Conservation (phyloP, 306 rosid species). For the Cucumis melo region DNA sequence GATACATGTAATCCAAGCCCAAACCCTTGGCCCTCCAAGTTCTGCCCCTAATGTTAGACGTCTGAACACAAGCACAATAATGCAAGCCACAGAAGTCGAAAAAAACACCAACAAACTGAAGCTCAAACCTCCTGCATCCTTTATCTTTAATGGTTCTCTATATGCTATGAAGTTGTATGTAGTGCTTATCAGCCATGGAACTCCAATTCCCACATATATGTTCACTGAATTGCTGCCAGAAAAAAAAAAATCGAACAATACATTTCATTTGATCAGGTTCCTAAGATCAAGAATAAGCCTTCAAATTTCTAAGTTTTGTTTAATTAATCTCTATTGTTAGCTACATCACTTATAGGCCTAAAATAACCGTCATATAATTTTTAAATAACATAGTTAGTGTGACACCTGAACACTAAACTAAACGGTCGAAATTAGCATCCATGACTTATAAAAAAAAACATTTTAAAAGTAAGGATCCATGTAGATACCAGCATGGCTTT, state of each 20-base stretch:
- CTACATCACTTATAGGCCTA: not conserved
- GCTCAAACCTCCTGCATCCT: conserved; percentile 76
- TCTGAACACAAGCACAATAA: conserved; percentile 57
- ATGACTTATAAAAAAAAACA: not conserved
- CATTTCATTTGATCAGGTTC: not conserved
- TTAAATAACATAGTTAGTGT: not conserved
- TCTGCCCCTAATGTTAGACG: conserved; percentile 77
- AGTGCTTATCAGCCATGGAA: conserved; percentile 87
- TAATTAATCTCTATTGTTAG: not conserved
- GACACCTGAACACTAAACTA: not conserved
- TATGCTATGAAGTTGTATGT: conserved; percentile 61
- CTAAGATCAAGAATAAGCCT: not conserved
- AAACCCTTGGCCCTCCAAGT: conserved; percentile 86
- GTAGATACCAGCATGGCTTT: too few species aligned
- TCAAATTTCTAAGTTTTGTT: not conserved
- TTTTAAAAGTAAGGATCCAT: not conserved
- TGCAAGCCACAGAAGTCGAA: conserved; percentile 66
- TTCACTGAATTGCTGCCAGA: conserved; percentile 94
- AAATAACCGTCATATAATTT: not conserved
- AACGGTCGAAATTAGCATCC: too few species aligned
- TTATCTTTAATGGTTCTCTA: conserved; percentile 54
- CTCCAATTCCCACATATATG: conserved; percentile 83
- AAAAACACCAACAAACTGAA: conserved; percentile 76
- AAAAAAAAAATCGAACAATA: not conserved
- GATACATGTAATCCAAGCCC: conserved; percentile 72